phyloP scores from a whole-genome alignment of 1,284 basidiomycete genomes.

The Singerocomus inundabilis region DNA sequence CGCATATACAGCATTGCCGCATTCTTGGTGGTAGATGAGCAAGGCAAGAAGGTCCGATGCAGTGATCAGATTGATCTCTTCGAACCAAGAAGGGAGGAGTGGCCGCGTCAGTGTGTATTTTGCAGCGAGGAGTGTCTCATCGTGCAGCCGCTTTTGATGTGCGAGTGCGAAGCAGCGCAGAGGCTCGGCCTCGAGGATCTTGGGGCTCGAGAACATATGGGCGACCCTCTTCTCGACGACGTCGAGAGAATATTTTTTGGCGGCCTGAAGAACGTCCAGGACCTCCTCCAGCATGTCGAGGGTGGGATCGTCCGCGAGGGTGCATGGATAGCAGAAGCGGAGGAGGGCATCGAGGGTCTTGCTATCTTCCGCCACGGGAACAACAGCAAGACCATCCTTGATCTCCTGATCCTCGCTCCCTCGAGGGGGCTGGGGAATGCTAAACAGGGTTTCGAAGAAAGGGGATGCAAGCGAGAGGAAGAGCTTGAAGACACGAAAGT shows the following conservation, averaged over 20 bases:
- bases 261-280: slow-evolving; percentile 9
- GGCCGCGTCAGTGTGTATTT: slow-evolving; percentile 17
- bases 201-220: slow-evolving; percentile 12
- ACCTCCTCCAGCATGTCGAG: slow-evolving; percentile 12
- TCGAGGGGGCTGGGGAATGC: slow-evolving; percentile 38
- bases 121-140: slow-evolving; percentile 19
- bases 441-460: slow-evolving; percentile 43
- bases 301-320: slow-evolving; percentile 20
- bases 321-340: slow-evolving; percentile 25
- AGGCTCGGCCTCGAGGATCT: slow-evolving; percentile 13
- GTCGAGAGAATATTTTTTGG: slow-evolving; percentile 20
- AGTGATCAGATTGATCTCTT: slow-evolving; percentile 19
- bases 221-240: slow-evolving; percentile 7
- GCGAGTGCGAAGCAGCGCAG: slow-evolving; percentile 24
- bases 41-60: slow-evolving; percentile 19
- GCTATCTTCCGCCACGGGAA: slow-evolving; percentile 16
- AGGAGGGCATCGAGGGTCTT: slow-evolving; percentile 17
- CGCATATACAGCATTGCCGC: slow-evolving; percentile 13
- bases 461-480: slow-evolving; percentile 30
- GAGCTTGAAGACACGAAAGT: slow-evolving; percentile 39
- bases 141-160: neutral
- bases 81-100: slow-evolving; percentile 18
- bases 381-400: slow-evolving; percentile 20
- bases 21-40: slow-evolving; percentile 19
- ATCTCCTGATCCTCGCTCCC: slow-evolving; percentile 4